Conservation (phyloP, 2,329 filamentous ascomycete species). For the Ceratocystis eucalypticola region DNA sequence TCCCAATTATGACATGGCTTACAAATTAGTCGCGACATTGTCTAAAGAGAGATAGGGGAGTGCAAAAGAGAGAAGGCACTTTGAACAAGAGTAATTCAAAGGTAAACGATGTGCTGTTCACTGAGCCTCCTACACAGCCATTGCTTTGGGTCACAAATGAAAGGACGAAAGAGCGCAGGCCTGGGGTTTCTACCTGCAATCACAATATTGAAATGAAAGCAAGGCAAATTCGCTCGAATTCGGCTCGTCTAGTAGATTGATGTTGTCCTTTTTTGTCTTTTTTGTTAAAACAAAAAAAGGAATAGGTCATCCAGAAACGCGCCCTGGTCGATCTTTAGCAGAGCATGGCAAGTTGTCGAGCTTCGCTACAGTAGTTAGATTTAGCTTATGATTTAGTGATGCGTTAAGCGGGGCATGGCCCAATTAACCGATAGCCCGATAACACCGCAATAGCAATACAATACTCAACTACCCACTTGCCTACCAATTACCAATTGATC, state of each 20-base stretch:
- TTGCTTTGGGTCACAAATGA: not conserved
- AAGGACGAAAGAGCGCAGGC: not conserved
- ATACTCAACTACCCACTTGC: no score
- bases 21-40: conserved; percentile 19
- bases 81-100: conserved; percentile 19
- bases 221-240: not conserved
- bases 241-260: not conserved
- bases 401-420: not conserved
- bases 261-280: not conserved
- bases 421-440: not conserved
- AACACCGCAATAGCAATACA: conserved; percentile 6
- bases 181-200: not conserved
- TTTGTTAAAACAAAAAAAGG: not conserved
- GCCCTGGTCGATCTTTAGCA: not conserved
- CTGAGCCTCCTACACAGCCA: not conserved
- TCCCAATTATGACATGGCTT: not conserved
- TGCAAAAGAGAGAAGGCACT: not conserved
- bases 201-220: not conserved
- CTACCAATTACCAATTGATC: not conserved
- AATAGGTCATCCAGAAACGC: not conserved
- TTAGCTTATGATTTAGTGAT: not conserved
- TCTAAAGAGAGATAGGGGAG: not conserved
- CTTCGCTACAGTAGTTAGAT: not conserved
- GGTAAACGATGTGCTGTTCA: not conserved
- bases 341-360: not conserved